phyloP scores from a whole-genome alignment of 768 basidiomycete genomes.

The Pleurotus tuber-regium region DNA sequence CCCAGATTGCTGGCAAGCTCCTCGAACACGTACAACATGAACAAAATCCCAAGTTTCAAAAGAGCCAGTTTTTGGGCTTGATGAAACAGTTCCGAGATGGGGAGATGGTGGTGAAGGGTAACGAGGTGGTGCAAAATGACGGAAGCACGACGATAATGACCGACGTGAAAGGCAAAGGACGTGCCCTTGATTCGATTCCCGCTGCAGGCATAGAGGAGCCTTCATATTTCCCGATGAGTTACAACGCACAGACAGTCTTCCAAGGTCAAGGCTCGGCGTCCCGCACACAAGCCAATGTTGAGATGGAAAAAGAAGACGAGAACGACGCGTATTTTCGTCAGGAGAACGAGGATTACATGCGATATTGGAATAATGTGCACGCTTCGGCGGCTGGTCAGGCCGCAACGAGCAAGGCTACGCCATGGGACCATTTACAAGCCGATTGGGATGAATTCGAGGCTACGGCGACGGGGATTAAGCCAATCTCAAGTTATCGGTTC shows the following conservation, averaged over 20 bases:
- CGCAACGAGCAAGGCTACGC: slow-evolving; percentile 25
- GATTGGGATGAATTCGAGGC: slow-evolving; percentile 87
- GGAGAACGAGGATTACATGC: slow-evolving; percentile 66
- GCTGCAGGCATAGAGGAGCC: not conserved
- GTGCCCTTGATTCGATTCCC: slow-evolving; percentile 31
- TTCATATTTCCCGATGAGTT: slow-evolving; percentile 1
- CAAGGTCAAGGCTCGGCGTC: not conserved
- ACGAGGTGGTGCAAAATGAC: slow-evolving; percentile 66
- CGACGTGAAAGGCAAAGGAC: slow-evolving; percentile 72
- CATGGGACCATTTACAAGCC: slow-evolving; percentile 68
- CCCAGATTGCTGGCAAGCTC: slow-evolving; percentile 75
- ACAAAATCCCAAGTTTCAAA: slow-evolving; percentile 79
- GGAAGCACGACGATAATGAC: slow-evolving; percentile 23
- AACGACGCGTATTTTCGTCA: slow-evolving; percentile 70
- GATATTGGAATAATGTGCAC: slow-evolving; percentile 55
- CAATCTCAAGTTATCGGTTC: slow-evolving; percentile 63
- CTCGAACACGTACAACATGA: slow-evolving; percentile 75
- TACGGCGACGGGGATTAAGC: slow-evolving; percentile 59
- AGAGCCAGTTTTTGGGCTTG: slow-evolving; percentile 80
- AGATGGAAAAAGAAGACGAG: slow-evolving; percentile 34
- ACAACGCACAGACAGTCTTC: slow-evolving; percentile 3
- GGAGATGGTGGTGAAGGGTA: slow-evolving; percentile 73
- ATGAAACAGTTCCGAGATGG: slow-evolving; percentile 86
- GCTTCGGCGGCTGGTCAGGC: slow-evolving; percentile 14
- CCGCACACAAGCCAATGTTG: not conserved